phyloP scores from a whole-genome alignment of 2,329 filamentous ascomycete genomes.

The Cercospora sojina region DNA sequence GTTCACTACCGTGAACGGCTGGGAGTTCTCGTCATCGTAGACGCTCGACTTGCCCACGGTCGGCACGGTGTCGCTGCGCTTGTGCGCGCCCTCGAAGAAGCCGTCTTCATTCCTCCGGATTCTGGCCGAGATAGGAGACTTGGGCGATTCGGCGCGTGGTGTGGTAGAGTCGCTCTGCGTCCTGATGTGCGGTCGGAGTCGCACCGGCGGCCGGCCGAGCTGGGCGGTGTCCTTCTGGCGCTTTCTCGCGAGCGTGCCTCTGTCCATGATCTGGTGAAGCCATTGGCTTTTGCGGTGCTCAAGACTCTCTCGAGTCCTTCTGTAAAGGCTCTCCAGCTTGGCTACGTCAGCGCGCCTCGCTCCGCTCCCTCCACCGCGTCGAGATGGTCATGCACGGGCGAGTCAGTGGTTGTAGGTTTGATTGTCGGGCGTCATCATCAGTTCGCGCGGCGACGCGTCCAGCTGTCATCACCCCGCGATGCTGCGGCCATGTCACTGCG shows the following conservation, averaged over 20 bases:
- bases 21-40: conserved; percentile 29
- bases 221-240: conserved; percentile 28
- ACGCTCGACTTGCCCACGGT: conserved; percentile 25
- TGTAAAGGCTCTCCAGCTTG: conserved; percentile 15
- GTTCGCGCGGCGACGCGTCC: not conserved
- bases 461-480: not conserved
- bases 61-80: conserved; percentile 22
- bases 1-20: conserved; percentile 50
- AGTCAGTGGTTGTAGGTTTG: conserved; percentile 25
- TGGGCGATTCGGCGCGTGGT: conserved; percentile 10
- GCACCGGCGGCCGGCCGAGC: conserved; percentile 23
- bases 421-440: conserved; percentile 16
- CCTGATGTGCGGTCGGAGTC: conserved; percentile 18
- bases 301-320: conserved; percentile 17
- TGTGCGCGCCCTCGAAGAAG: conserved; percentile 21
- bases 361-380: conserved; percentile 10
- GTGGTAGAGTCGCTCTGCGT: conserved; percentile 15
- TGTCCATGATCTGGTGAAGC: conserved; percentile 26
- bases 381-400: conserved; percentile 22
- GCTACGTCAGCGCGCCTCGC: conserved; percentile 21
- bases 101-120: conserved; percentile 26
- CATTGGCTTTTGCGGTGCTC: conserved; percentile 24
- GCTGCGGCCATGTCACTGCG: not conserved
- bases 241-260: conserved; percentile 27
- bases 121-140: conserved; percentile 20